Percentiles rank a stretch among this genome's conserved stretches.
Conservation (phyloP, 768 basidiomycete species). For the Floccularia luteovirens region DNA sequence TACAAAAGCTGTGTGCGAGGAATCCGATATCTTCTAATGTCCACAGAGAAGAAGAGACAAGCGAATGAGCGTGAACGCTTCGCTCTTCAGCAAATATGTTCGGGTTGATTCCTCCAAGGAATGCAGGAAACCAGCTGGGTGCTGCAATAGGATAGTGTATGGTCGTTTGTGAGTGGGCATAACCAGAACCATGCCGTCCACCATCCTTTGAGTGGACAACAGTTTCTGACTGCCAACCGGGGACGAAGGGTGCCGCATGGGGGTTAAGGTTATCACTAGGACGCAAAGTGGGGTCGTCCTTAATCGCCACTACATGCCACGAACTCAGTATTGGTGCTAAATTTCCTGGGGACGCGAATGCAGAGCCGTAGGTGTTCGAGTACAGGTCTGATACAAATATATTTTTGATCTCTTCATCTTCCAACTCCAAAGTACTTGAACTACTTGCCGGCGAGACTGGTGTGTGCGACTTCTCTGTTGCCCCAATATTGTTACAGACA, state of each 20-base stretch:
- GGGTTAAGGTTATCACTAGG: not conserved
- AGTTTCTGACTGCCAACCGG: not conserved
- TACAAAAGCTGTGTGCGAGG: not conserved
- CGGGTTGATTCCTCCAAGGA: not conserved
- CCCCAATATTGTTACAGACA: not conserved
- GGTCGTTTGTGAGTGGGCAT: not conserved
- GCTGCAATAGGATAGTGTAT: not conserved
- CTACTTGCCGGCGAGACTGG: not conserved
- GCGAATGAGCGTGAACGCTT: not conserved
- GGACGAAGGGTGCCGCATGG: not conserved
- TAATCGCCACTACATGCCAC: no score
- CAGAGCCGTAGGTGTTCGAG: no score
- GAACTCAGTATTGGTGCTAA: no score
- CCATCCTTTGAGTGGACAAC: not conserved
- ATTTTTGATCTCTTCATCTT: not conserved
- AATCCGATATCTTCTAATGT: not conserved
- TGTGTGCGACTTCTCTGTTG: no score
- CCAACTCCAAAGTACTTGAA: not conserved
- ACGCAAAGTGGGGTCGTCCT: no score
- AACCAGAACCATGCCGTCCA: not conserved
- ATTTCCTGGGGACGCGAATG: no score
- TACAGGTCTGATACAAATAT: not conserved
- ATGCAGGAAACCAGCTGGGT: not conserved
- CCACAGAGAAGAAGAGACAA: not conserved
- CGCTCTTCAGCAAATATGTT: not conserved